phyloP scores from a whole-genome alignment of 305 asterid species.

The Euphrasia arctica region DNA sequence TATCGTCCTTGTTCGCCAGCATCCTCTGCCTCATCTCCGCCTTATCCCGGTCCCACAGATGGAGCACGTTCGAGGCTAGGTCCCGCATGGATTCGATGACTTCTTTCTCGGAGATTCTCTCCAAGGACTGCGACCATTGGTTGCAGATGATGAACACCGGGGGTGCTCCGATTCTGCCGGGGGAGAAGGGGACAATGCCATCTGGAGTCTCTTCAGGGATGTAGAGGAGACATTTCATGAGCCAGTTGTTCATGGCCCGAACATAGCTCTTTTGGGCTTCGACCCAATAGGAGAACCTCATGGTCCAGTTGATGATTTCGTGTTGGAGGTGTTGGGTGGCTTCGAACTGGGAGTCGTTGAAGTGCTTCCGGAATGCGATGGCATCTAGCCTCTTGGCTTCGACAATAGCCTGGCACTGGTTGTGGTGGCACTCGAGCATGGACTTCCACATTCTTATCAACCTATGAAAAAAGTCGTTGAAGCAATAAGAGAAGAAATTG shows the following conservation, averaged over 20 bases:
- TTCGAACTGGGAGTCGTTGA: conserved; percentile 68
- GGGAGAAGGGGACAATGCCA: conserved; percentile 85
- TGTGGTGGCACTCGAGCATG: conserved; percentile 90
- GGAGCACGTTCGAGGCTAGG: conserved; percentile 62
- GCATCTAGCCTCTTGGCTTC: conserved; percentile 80
- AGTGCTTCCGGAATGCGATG: conserved; percentile 61
- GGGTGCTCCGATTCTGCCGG: conserved; percentile 92
- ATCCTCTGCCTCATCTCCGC: conserved; percentile 68
- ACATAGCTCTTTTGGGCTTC: conserved; percentile 73
- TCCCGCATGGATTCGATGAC: conserved; percentile 75
- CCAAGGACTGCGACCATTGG: conserved; percentile 87
- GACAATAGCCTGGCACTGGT: conserved; percentile 74
- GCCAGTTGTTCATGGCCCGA: conserved; percentile 78
- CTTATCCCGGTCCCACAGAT: conserved; percentile 82
- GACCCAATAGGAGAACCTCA: conserved; percentile 75
- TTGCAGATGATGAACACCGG: conserved; percentile 73
- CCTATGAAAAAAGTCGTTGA: conserved; percentile 24
- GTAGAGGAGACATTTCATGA: conserved; percentile 86
- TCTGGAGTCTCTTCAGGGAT: conserved; percentile 93
- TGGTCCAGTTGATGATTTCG: conserved; percentile 77
- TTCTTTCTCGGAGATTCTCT: conserved; percentile 75
- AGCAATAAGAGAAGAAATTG: too few species aligned
- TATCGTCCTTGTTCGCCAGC: conserved; percentile 66
- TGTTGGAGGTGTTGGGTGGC: conserved; percentile 82
- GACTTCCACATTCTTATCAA: conserved; percentile 85